Evolutionary conservation across 345 rosid species (phyloP), one percentile per base, ranked within the genome.

Genomic region (Sapria himalayana): DNA sequence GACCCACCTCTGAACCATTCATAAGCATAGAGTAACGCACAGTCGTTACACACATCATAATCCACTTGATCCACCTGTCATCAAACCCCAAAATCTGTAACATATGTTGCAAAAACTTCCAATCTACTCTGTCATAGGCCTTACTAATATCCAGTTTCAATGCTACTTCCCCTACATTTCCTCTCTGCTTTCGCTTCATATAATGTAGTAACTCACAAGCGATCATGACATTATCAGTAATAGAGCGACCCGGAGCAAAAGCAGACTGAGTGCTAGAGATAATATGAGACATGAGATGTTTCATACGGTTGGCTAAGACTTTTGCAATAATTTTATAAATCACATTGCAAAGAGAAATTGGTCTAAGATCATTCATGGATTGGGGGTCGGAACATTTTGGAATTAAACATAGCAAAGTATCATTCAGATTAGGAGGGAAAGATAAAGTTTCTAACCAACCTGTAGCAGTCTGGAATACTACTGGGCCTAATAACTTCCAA

Each of bases 301-400:
- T 16, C 12, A 16, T 19, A 19, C 3, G 19, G 19, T 5, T 37
- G 19, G 19, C 37, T 4, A 37, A n/a, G 3, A 14, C 17, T 11
- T 37, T 37, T 17, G 41, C 41, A 37, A 7, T 4, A 5, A 37
- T 37, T 37, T 37, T 37, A 17, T 37, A 37, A 15, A 37, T 7
- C 2, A 37, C 41, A 37, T 37, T 37, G 11, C 11, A 33, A 33
- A 11, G 37, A 11, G 7, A 4, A 11, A 33, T 33, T 8, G 6
- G 37, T 33, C 37, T 33, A 11, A 3, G 15, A 11, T 33, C 37
- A 33, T 10, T 8, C 5, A 11, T 3, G 4, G 37, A 6, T 3
- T 33, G 5, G 11, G 11, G 37, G 4, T 6, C 11, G 7, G 11
- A 3, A 11, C 11, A 4, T 33, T 33, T 33, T 6, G 37, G 37